Conservation (phyloP, 129 eudicot genomes). For the Sambucus nigra region DNA sequence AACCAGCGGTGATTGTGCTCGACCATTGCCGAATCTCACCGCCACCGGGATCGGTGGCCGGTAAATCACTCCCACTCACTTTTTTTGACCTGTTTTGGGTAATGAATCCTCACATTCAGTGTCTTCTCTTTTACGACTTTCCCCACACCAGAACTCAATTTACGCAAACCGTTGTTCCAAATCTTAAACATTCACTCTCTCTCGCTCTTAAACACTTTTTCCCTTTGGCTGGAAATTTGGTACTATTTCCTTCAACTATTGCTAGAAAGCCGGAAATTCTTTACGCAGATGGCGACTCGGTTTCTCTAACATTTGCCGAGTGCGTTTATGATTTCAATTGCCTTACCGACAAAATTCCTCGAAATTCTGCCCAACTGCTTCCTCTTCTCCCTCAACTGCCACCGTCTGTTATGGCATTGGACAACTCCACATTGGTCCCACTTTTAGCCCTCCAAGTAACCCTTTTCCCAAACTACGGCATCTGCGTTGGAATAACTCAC, state of each 20-base stretch:
- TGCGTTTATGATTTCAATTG: slow-evolving; percentile 2
- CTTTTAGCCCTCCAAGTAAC: slow-evolving; percentile 23
- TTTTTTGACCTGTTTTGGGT: slow-evolving; percentile 19
- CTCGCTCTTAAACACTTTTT: slow-evolving; percentile 11
- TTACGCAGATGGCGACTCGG: slow-evolving; percentile 19
- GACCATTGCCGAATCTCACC: slow-evolving; percentile 16
- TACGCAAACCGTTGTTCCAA: not conserved
- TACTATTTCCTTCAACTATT: not conserved
- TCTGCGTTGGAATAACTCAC: slow-evolving; percentile 13
- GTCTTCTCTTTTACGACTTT: slow-evolving; percentile 19
- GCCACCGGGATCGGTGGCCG: not conserved
- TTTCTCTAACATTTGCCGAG: slow-evolving; percentile 21
- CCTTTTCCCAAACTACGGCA: slow-evolving; percentile 11
- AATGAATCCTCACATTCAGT: slow-evolving; percentile 7
- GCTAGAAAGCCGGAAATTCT: not conserved
- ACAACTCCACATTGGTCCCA: not conserved
- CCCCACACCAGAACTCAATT: slow-evolving; percentile 3
- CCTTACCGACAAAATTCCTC: not conserved
- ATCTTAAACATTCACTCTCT: slow-evolving; percentile 15
- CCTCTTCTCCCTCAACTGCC: slow-evolving; percentile 15
- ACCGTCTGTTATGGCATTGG: not conserved
- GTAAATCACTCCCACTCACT: slow-evolving; percentile 9
- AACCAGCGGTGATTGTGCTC: not conserved
- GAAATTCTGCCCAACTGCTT: slow-evolving; percentile 2
- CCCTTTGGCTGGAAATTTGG: slow-evolving; percentile 14